Evolutionary conservation across 2,329 filamentous ascomycete species (phyloP), one percentile per base, ranked within the genome.

Genomic region (Orbilia oligospora): DNA sequence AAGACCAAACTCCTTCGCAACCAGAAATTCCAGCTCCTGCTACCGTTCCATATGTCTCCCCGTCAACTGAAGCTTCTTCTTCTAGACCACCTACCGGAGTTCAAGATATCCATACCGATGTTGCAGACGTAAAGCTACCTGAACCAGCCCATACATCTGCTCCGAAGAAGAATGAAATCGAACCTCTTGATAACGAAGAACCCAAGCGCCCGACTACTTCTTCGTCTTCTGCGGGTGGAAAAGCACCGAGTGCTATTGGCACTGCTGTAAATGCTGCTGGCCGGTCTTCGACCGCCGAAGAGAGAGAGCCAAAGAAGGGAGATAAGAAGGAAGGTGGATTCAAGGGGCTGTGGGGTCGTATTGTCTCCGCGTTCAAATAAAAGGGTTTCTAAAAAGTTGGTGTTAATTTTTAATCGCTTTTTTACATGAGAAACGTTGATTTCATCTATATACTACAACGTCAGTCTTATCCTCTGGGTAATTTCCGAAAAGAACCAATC

Each of bases 311-410:
- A 0, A 58, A 48, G 48, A 63, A 51, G n/a, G 49, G 24, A 0
- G 61, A 58, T 12, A 51, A 55, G 48, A 71, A 71, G 24, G 56
- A 56, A 5, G 61, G 58, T 16, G 63, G 66, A 27, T 51, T 77
- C 20, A 77, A 38, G 61, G 58, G 44, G 18, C 55, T 41, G 3
- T 77, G 72, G 72, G 67, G 70, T 41, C 48, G 61, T 20, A 61
- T 77, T 41, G 55, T 61, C 6, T 56, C 56, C 9, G 72, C 48
- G 22, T 77, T 77, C 61, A 77, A 77, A 53, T 77, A 20, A 68
- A 49, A 16, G 49, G 14, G 22, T 38, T 24, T 41, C 56, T 41
- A 27, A 44, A n/a, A 61, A 61, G 56, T 14, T 44, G n/a, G 20
- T 14, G n/a, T 44, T 27, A 10, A 27, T 61, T 61, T 44, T 20